A percentile compares a stretch with the other conserved stretches of the same genome.
These are phyloP conservation scores for Pythium oligandrum DNA, from an alignment of 352 stramenopile genomes.

Conservation along the genomic window DNA sequence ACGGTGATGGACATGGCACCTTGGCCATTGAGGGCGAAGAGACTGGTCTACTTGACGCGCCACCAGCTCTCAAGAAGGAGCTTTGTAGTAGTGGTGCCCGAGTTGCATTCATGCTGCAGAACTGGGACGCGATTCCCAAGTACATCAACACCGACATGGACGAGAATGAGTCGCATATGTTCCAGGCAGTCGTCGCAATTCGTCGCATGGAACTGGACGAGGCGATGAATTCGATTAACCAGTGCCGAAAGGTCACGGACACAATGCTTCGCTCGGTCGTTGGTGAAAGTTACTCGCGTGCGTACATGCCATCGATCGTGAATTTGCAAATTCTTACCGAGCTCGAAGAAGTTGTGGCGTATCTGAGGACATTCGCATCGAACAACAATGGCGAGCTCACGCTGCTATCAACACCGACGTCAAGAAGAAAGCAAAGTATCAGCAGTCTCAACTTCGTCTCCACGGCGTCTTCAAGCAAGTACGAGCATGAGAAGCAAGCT, in stretches of 20 bases:
- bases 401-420: constrained; percentile 43
- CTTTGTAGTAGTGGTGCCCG: constrained; percentile 76
- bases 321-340: constrained; percentile 97
- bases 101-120: constrained; percentile 80
- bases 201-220: constrained; percentile 91
- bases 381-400: constrained; percentile 80
- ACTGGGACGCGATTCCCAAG: constrained; percentile 80
- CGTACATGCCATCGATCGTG: constrained; percentile 96
- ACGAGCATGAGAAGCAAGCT: constrained; percentile 65
- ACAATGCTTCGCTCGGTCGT: constrained; percentile 96
- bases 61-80: constrained; percentile 80
- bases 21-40: constrained; percentile 34
- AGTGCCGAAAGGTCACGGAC: constrained; percentile 94
- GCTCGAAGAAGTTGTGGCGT: constrained; percentile 89
- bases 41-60: constrained; percentile 57
- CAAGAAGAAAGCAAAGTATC: constrained; percentile 67
- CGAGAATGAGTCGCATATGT: constrained; percentile 77
- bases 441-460: constrained; percentile 79
- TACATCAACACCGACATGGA: constrained; percentile 89
- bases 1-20: constrained; percentile 34
- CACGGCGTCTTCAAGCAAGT: constrained; percentile 64
- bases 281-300: constrained; percentile 95
- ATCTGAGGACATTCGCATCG: constrained; percentile 72
- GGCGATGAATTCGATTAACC: constrained; percentile 90
- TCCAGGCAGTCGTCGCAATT: constrained; percentile 92